Conservation (phyloP, 2,329 filamentous ascomycete genomes). For the Alternaria dauci region DNA sequence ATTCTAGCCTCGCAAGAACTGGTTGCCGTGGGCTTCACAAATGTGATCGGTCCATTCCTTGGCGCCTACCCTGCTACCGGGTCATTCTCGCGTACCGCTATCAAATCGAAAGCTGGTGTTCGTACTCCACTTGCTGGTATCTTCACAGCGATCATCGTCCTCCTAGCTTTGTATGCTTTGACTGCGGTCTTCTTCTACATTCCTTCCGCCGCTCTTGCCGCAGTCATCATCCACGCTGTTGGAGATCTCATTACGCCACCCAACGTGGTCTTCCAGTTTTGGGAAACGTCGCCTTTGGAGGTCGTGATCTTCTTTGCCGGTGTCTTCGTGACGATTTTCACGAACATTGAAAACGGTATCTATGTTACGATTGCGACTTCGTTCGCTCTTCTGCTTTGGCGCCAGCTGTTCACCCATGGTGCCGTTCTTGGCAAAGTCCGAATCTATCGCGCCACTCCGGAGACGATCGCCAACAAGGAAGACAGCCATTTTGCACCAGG, state of each 20-base stretch:
- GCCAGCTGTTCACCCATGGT: slow-evolving; percentile 82
- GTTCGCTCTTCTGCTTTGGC: slow-evolving; percentile 79
- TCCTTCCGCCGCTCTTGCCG: slow-evolving; percentile 79
- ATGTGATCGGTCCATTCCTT: slow-evolving; percentile 87
- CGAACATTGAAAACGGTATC: slow-evolving; percentile 88
- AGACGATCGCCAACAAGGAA: slow-evolving; percentile 67
- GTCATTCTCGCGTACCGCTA: slow-evolving; percentile 94
- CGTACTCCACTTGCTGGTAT: slow-evolving; percentile 89
- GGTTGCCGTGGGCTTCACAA: slow-evolving; percentile 89
- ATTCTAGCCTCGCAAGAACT: slow-evolving; percentile 80
- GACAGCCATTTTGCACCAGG: slow-evolving; percentile 22
- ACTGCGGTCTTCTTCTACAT: slow-evolving; percentile 95
- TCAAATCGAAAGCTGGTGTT: slow-evolving; percentile 96
- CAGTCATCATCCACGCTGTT: slow-evolving; percentile 95
- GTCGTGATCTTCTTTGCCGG: slow-evolving; percentile 92
- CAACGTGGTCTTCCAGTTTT: slow-evolving; percentile 93
- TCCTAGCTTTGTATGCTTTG: slow-evolving; percentile 88
- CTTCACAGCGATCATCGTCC: slow-evolving; percentile 83
- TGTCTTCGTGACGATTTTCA: slow-evolving; percentile 88
- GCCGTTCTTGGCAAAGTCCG: slow-evolving; percentile 79
- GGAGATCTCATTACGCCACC: slow-evolving; percentile 91
- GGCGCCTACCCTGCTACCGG: slow-evolving; percentile 93
- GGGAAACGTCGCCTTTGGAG: slow-evolving; percentile 89
- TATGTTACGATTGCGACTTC: slow-evolving; percentile 86
- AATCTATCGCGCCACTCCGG: slow-evolving; percentile 83